A percentile compares a stretch with the other conserved stretches of the same genome.
Evolutionary conservation across 441 rosid species (phyloP).

Genomic region (Metrosideros polymorpha): DNA sequence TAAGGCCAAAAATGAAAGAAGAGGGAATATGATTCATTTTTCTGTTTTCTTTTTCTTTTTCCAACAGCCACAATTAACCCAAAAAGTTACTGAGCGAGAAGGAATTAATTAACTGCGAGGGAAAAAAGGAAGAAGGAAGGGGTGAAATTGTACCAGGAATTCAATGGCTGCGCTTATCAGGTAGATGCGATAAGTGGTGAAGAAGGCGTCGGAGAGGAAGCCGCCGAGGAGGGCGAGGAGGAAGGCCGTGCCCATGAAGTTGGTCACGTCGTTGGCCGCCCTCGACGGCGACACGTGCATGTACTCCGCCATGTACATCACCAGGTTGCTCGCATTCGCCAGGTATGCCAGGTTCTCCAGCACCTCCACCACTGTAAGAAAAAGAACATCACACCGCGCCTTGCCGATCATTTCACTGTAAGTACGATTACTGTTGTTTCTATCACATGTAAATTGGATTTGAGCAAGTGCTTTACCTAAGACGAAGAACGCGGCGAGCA

Average conservation of each 20-base stretch:
- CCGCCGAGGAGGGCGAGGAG: slow-evolving; percentile 94
- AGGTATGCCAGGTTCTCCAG: slow-evolving; percentile 87
- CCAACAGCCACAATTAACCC: neutral
- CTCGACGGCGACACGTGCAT: slow-evolving; percentile 81
- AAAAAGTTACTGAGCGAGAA: neutral
- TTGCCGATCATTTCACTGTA: neutral
- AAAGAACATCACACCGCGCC: neutral
- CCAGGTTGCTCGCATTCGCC: slow-evolving; percentile 96
- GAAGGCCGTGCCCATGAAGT: slow-evolving; percentile 97
- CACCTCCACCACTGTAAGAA: slow-evolving; percentile 55
- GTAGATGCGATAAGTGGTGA: slow-evolving; percentile 66
- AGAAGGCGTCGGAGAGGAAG: slow-evolving; percentile 84
- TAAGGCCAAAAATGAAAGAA: too few relatives aligned
- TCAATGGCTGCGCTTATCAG: slow-evolving; percentile 64
- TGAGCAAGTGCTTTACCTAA: slow-evolving; percentile 26
- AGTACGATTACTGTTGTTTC: neutral
- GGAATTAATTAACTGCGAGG: neutral
- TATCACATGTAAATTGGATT: neutral
- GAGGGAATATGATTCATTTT: neutral
- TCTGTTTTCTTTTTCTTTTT: neutral
- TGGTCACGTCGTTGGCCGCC: slow-evolving; percentile 81
- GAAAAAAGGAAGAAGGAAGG: neutral
- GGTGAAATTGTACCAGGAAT: slow-evolving; percentile 50
- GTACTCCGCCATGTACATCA: slow-evolving; percentile 49
- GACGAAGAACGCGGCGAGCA: slow-evolving; percentile 69